A percentile compares a stretch with the other conserved stretches of the same genome.
phyloP scores from a whole-genome alignment of 1,139 yeast species.

The Geotrichum reessii region DNA sequence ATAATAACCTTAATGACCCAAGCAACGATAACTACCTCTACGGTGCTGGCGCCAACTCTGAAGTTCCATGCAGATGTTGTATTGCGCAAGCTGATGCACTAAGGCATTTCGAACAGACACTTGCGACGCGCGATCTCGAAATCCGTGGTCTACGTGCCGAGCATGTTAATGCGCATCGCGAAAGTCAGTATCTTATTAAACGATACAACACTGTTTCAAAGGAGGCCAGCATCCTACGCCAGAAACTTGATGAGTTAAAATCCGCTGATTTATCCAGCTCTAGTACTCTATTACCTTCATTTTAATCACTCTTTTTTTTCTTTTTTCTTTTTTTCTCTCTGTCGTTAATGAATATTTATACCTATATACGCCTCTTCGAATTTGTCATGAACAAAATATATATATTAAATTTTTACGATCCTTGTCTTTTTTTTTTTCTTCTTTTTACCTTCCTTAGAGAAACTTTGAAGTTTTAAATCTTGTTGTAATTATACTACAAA shows the following conservation, averaged over 20 bases:
- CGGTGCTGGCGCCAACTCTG: background rate
- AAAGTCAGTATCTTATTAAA: conserved; percentile 26
- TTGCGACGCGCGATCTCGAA: conserved; percentile 17
- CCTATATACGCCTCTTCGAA: background rate
- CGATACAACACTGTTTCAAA: conserved; percentile 25
- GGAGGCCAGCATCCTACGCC: conserved; percentile 19
- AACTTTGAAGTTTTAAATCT: no score
- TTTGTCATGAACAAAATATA: background rate
- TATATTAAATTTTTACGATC: no score
- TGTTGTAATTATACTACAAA: no score
- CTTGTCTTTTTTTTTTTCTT: no score
- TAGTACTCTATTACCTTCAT: background rate
- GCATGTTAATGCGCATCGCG: conserved; percentile 24
- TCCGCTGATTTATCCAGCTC: background rate
- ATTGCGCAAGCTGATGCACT: conserved; percentile 16
- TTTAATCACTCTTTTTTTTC: background rate
- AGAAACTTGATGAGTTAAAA: conserved; percentile 19
- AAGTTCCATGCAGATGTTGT: conserved; percentile 19
- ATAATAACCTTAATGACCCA: background rate
- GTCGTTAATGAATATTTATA: background rate
- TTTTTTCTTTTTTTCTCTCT: background rate
- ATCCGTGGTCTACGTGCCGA: conserved; percentile 21
- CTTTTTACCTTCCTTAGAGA: no score
- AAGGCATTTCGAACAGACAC: conserved; percentile 19
- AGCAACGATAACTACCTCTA: background rate